Percentiles rank a stretch among this genome's conserved stretches.
Evolutionary conservation across 75 land plant genomes (phyloP).

Genomic region (Picea sitchensis): DNA sequence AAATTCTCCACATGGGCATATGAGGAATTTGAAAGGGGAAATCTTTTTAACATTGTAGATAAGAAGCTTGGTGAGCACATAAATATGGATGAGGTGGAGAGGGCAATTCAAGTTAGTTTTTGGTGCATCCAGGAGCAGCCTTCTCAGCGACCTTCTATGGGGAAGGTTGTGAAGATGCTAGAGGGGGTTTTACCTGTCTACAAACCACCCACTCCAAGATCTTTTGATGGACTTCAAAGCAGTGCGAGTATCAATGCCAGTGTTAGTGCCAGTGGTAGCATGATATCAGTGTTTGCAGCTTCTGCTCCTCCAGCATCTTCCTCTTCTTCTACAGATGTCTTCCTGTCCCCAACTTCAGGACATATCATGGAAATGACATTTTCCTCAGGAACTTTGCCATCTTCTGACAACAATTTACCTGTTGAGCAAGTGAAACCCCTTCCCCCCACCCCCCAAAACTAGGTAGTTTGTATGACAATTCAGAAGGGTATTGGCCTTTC

Average conservation of each 20-base stretch:
- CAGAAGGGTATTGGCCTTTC: too few relatives aligned
- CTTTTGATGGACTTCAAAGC: constrained; percentile 22
- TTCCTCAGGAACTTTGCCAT: too few relatives aligned
- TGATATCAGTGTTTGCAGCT: constrained; percentile 30
- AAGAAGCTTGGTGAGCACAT: constrained; percentile 38
- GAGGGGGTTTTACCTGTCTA: constrained; percentile 61
- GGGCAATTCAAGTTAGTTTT: constrained; percentile 67
- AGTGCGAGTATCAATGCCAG: constrained; percentile 18
- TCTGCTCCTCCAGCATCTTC: constrained; percentile 39
- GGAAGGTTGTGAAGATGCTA: constrained; percentile 79
- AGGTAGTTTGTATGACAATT: too few relatives aligned
- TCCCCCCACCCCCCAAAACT: too few relatives aligned
- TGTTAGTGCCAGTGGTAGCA: constrained; percentile 27
- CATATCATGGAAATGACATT: too few relatives aligned
- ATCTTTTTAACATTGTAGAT: constrained; percentile 49
- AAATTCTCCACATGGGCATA: constrained; percentile 80
- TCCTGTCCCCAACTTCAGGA: too few relatives aligned
- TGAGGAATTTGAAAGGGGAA: constrained; percentile 70
- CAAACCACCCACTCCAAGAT: constrained; percentile 59
- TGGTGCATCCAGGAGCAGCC: constrained; percentile 94
- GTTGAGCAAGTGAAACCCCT: too few relatives aligned
- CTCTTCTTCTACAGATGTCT: constrained; percentile 23
- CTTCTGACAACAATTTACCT: too few relatives aligned
- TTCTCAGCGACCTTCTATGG: constrained; percentile 75
- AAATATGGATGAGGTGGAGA: constrained; percentile 50